Conservation (phyloP, 768 basidiomycete species). For the Xerocomellus dryophilus region DNA sequence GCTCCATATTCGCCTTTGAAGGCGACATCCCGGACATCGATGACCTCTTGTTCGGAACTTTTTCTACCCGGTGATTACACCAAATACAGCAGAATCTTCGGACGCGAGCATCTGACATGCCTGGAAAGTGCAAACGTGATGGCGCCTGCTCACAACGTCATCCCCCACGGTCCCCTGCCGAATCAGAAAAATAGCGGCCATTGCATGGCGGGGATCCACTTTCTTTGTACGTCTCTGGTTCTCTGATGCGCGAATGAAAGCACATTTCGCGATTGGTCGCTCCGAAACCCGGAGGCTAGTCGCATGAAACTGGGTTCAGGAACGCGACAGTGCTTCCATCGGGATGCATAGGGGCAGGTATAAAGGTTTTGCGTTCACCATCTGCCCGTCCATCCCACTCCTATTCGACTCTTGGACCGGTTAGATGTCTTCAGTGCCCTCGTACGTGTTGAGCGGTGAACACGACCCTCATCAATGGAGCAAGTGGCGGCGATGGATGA, state of each 20-base stretch:
- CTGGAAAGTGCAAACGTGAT: background rate
- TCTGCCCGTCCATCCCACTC: background rate
- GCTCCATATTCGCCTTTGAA: background rate
- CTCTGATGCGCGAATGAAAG: background rate
- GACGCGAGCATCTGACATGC: background rate
- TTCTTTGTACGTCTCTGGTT: background rate
- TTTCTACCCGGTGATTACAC: slow-evolving; percentile 1
- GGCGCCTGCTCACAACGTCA: background rate
- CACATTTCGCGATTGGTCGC: slow-evolving; percentile 23
- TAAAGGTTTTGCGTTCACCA: slow-evolving; percentile 11
- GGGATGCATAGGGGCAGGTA: slow-evolving; percentile 4
- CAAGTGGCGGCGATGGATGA: slow-evolving; percentile 28
- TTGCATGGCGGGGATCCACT: background rate
- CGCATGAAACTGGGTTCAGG: background rate
- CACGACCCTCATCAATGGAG: slow-evolving; percentile 29
- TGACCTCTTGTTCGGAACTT: background rate
- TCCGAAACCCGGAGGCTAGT: background rate
- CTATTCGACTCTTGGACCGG: background rate
- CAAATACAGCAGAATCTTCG: background rate
- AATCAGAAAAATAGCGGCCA: slow-evolving; percentile 18
- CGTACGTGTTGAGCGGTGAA: slow-evolving; percentile 16
- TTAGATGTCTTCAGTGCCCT: slow-evolving; percentile 21
- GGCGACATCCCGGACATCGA: background rate
- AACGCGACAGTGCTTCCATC: background rate
- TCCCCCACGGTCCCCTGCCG: background rate